Evolutionary conservation across 2,329 filamentous ascomycete genomes (phyloP).

Genomic region (Cladobotryum mycophilum): DNA sequence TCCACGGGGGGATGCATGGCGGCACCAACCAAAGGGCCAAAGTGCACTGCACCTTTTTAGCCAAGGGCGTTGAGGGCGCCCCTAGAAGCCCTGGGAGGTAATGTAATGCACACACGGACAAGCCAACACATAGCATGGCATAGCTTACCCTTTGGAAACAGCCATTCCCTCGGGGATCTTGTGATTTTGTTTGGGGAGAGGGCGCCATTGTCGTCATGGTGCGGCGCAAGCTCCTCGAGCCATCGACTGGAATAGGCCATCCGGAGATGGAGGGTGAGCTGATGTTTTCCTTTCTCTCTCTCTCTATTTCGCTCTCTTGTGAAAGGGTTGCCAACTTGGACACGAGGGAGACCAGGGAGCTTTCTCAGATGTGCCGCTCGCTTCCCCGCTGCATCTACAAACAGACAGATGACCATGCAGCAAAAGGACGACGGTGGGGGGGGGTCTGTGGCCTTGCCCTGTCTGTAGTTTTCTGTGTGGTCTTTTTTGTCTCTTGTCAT

Average conservation of each 20-base stretch:
- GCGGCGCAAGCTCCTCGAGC: neutral
- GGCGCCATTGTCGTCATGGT: neutral
- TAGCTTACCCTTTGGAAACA: neutral
- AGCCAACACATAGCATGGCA: neutral
- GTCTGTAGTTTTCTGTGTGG: too few relatives aligned
- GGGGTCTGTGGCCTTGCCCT: neutral
- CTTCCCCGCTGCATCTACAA: neutral
- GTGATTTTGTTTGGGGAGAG: too few relatives aligned
- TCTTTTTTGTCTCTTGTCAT: neutral
- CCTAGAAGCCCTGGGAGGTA: too few relatives aligned
- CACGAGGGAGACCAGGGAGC: neutral
- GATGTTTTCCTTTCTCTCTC: neutral
- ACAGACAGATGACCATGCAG: neutral
- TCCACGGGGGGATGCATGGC: neutral
- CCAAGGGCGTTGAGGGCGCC: too few relatives aligned
- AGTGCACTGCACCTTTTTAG: too few relatives aligned
- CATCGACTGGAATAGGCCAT: neutral
- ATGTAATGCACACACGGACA: neutral
- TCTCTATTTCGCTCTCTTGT: too few relatives aligned
- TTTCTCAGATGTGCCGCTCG: slow-evolving; percentile 1
- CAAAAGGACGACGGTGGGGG: neutral
- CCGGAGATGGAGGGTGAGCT: neutral
- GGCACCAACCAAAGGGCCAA: too few relatives aligned
- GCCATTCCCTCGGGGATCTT: too few relatives aligned
- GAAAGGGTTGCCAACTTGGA: neutral